Evolutionary conservation across 495 filamentous ascomycete species (phyloP).

Genomic region (Hypoxylon fragiforme): DNA sequence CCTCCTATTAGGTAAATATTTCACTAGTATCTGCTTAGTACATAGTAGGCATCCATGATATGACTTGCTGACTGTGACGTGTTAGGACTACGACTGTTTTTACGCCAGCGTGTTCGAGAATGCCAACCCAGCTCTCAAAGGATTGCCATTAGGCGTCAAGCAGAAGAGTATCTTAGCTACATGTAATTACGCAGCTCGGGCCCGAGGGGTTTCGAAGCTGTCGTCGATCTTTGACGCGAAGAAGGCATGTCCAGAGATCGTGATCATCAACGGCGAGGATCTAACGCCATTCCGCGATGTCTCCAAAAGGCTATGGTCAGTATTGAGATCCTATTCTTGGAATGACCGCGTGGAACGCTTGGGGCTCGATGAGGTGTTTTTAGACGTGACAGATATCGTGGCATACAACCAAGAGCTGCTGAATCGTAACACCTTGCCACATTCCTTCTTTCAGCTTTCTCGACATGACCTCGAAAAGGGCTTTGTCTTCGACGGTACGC

Average conservation of each 20-base stretch:
- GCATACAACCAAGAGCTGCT: conserved; percentile 74
- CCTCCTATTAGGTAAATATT: neutral
- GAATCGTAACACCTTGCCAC: conserved; percentile 62
- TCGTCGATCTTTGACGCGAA: conserved; percentile 81
- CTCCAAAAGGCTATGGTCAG: conserved; percentile 75
- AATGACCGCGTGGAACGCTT: conserved; percentile 73
- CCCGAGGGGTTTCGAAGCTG: conserved; percentile 76
- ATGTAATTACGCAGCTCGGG: conserved; percentile 89
- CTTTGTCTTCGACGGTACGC: conserved; percentile 74
- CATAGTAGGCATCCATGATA: too few species aligned
- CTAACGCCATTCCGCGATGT: conserved; percentile 81
- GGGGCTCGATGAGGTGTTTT: conserved; percentile 80
- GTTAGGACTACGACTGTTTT: conserved; percentile 88
- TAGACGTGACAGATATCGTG: conserved; percentile 83
- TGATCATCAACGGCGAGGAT: conserved; percentile 86
- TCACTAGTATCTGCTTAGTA: too few species aligned
- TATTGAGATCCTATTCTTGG: conserved; percentile 73
- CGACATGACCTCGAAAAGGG: conserved; percentile 74
- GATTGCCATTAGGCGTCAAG: conserved; percentile 65
- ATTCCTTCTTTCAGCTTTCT: conserved; percentile 83
- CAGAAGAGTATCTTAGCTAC: conserved; percentile 91
- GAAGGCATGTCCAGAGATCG: conserved; percentile 77
- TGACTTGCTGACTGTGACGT: conserved; percentile 5
- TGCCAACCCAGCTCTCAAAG: conserved; percentile 71
- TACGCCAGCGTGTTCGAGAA: conserved; percentile 89